Evolutionary conservation across 2,329 filamentous ascomycete species (phyloP).

Genomic region (Fusarium odoratissimum): DNA sequence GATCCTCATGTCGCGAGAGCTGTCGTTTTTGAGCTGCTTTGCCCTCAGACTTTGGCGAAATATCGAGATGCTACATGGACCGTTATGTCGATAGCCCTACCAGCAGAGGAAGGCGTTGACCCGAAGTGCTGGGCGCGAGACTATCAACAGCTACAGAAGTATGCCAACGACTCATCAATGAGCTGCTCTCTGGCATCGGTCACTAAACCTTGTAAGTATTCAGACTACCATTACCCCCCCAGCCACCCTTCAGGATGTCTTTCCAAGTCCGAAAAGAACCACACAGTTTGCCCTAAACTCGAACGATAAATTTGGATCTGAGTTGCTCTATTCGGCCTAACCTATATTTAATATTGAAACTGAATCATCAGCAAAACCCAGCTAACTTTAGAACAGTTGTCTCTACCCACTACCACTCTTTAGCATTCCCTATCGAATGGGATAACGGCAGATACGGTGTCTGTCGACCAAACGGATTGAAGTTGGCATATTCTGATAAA

Average conservation of each 20-base stretch:
- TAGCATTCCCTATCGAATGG: constrained; percentile 47
- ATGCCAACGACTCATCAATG: constrained; percentile 25
- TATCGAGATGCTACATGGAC: constrained; percentile 59
- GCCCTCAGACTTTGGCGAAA: constrained; percentile 48
- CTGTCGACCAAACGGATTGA: constrained; percentile 41
- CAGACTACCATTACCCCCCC: neutral
- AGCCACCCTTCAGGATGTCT: neutral
- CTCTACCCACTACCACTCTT: constrained; percentile 42
- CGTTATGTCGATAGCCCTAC: constrained; percentile 49
- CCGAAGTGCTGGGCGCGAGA: constrained; percentile 43
- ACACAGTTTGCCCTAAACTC: neutral
- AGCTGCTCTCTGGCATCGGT: constrained; percentile 45
- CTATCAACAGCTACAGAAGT: constrained; percentile 37
- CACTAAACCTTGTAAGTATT: constrained; percentile 48
- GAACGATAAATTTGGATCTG: neutral
- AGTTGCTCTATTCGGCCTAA: neutral
- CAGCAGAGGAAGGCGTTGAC: constrained; percentile 21
- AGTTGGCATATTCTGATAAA: constrained; percentile 33
- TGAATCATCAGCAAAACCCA: neutral
- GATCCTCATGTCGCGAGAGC: constrained; percentile 47
- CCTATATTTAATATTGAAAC: neutral
- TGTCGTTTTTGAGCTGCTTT: constrained; percentile 56
- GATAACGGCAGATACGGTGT: constrained; percentile 40
- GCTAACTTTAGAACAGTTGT: constrained; percentile 36
- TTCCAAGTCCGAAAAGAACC: neutral